Base-by-base conservation (phyloP, 164 flowering plant genomes). In the Vitis rupestris region DNA sequence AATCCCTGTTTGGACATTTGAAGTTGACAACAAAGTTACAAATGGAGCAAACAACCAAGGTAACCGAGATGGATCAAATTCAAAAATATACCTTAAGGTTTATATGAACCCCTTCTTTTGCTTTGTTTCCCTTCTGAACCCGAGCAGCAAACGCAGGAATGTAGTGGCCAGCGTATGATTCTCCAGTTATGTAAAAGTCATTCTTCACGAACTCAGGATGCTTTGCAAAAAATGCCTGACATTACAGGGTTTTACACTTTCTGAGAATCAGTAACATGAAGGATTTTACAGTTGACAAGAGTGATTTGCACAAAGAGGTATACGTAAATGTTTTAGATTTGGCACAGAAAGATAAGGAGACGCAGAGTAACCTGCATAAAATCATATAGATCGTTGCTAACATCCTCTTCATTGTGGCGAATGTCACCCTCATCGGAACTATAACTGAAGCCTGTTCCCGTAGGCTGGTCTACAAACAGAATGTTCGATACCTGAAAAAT, bases 81-180 rank as follows among this genome's bases (percentile, higher is more conserved):
- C 19, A 0, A 51, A 23, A 57, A 50, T 9, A 50, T 75, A 83
- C 97, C 92, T 90, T 92, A 61, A 92, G 73, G 74, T 93, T 93
- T 55, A 93, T 82, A 54, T 82, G 91, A 75, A 83, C 76, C 61
- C 96, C 96, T 68, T 90, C 85, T 60, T 89, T 86, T 54, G 81
- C 86, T 75, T 88, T 89, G 83, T 93, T 93, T 68, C 91, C 97
- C 70, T 76, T 64, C 73, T 89, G 83, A 74, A 93, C 83, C 23
- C 94, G 79, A 68, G 88, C 62, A 44, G 98, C 91, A 67, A 90
- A 79, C 12, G 97, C 98, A 59, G 98, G 98, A 74, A 93, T 84
- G 69, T 93, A 93, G 78, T 93, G 98, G 44, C 98, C 98, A 52
- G 96, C 98, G 69, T 90, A 93, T 61, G 98, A 93, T 80, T 93